Evolutionary conservation across 768 basidiomycete species (phyloP).

Genomic region (Lentinus brumalis): DNA sequence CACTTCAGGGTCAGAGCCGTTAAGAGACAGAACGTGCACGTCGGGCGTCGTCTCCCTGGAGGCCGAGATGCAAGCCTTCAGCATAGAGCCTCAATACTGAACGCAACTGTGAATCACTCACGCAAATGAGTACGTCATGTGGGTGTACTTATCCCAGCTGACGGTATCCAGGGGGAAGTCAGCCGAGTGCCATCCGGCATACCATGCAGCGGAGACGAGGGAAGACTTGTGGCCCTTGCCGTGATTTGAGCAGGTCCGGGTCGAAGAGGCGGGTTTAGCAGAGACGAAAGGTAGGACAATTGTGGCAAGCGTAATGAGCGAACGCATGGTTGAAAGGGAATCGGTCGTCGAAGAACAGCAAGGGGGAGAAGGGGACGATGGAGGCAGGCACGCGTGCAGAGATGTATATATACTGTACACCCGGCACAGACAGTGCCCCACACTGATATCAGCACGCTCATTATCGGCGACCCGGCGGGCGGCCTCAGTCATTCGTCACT

Average conservation of each 20-base stretch:
- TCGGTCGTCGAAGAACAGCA: not conserved
- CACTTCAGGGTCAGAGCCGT: conserved; percentile 25
- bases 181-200: conserved; percentile 51
- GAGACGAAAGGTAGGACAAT: conserved; percentile 4
- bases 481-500: no score
- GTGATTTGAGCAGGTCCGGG: conserved; percentile 4
- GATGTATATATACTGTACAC: no score
- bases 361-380: no score
- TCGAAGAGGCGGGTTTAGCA: conserved; percentile 11
- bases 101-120: conserved; percentile 37
- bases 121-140: conserved; percentile 65
- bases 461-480: no score
- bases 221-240: conserved; percentile 10
- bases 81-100: not conserved
- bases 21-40: conserved; percentile 26
- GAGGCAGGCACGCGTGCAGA: no score
- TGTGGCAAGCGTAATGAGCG: not conserved
- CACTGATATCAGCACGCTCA: no score
- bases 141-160: conserved; percentile 57
- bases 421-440: no score
- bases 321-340: not conserved
- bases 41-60: conserved; percentile 23
- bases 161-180: conserved; percentile 45
- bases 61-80: not conserved
- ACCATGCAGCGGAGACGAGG: conserved; percentile 54